Conservation (phyloP, 2,329 filamentous ascomycete species). For the Madurella mycetomatis region DNA sequence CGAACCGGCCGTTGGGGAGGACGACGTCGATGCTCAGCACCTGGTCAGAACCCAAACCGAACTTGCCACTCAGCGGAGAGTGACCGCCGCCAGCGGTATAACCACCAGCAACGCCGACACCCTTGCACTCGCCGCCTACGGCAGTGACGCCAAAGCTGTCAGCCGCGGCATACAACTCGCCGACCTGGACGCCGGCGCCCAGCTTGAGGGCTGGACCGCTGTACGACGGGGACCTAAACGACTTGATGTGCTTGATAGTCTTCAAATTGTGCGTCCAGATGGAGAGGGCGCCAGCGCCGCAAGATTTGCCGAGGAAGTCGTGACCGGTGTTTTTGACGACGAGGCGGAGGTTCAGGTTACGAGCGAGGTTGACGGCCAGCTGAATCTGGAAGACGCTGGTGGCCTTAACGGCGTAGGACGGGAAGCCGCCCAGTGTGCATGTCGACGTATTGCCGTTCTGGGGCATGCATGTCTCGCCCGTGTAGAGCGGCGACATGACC, state of each 20-base stretch:
- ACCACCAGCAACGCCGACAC: slow-evolving; percentile 48
- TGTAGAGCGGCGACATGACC: slow-evolving; percentile 30
- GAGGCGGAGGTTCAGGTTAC: slow-evolving; percentile 36
- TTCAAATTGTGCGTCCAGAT: slow-evolving; percentile 27
- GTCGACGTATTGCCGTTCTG: slow-evolving; percentile 21
- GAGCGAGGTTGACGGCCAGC: slow-evolving; percentile 38
- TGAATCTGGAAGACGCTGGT: slow-evolving; percentile 36
- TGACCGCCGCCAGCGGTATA: slow-evolving; percentile 50
- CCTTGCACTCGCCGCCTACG: slow-evolving; percentile 43
- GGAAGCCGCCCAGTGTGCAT: slow-evolving; percentile 37
- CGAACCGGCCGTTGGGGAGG: slow-evolving; percentile 40
- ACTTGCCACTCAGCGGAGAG: slow-evolving; percentile 46
- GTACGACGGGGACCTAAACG: slow-evolving; percentile 15
- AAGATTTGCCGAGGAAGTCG: slow-evolving; percentile 41
- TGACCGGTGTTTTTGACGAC: slow-evolving; percentile 50
- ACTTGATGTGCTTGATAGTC: slow-evolving; percentile 18
- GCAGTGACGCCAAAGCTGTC: slow-evolving; percentile 42
- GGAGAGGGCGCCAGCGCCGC: slow-evolving; percentile 35
- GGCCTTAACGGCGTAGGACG: slow-evolving; percentile 37
- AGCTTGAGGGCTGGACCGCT: slow-evolving; percentile 31
- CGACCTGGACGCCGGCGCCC: slow-evolving; percentile 46
- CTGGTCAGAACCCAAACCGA: slow-evolving; percentile 48
- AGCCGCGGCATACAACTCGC: slow-evolving; percentile 49
- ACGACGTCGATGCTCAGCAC: slow-evolving; percentile 46
- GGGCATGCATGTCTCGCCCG: slow-evolving; percentile 35